phyloP scores from a whole-genome alignment of 495 filamentous ascomycete species.

The Bacidia rubella region DNA sequence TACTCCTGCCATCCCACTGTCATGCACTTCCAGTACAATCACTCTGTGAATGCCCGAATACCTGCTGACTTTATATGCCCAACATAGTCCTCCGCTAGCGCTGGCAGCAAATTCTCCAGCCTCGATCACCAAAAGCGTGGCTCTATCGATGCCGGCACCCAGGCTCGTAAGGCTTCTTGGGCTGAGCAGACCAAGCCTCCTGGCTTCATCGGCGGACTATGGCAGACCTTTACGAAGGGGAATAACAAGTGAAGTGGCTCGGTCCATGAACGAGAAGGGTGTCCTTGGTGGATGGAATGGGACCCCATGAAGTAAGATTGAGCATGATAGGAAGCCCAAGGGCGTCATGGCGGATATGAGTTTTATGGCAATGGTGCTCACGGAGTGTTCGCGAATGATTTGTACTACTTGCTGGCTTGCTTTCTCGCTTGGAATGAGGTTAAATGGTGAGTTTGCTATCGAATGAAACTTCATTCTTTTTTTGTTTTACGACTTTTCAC shows the following conservation, averaged over 20 bases:
- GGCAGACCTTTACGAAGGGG: constrained; percentile 28
- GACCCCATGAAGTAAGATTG: neutral
- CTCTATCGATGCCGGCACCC: constrained; percentile 25
- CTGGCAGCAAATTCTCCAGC: constrained; percentile 28
- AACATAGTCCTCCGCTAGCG: constrained; percentile 18
- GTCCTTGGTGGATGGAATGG: neutral
- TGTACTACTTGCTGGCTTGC: no score
- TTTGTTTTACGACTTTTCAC: no score
- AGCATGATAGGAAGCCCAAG: neutral
- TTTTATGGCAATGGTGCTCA: neutral
- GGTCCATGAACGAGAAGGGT: neutral
- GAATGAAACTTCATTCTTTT: no score
- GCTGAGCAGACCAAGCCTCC: constrained; percentile 33
- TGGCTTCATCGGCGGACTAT: constrained; percentile 38
- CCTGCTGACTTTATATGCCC: neutral
- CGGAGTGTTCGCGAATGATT: neutral
- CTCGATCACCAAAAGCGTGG: constrained; percentile 40
- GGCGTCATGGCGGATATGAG: neutral
- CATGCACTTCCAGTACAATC: neutral
- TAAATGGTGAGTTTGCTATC: no score
- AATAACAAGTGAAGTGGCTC: constrained; percentile 2
- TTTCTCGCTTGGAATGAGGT: no score
- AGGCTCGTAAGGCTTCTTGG: constrained; percentile 33
- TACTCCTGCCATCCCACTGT: neutral
- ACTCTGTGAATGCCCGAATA: neutral